Evolutionary conservation across 352 stramenopile genomes (phyloP).

Genomic region (Sclerospora graminicola): DNA sequence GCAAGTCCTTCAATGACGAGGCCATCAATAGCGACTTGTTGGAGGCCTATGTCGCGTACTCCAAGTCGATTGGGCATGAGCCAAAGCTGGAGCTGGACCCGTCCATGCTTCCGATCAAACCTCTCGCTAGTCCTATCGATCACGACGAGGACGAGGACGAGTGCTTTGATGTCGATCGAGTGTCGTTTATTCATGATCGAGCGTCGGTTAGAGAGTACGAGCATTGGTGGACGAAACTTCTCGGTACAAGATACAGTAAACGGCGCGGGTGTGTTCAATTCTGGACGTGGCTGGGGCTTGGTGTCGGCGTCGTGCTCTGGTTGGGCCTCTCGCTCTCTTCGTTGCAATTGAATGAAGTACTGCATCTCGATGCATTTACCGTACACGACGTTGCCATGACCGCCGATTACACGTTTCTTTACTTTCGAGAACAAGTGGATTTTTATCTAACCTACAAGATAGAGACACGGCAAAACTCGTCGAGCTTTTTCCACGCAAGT

Average conservation of each 20-base stretch:
- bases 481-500: constrained; percentile 43
- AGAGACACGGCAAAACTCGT: constrained; percentile 6
- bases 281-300: constrained; percentile 29
- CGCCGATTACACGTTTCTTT: constrained; percentile 51
- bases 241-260: constrained; percentile 39
- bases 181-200: constrained; percentile 30
- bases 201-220: constrained; percentile 19
- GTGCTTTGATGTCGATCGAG: constrained; percentile 5
- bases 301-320: constrained; percentile 20
- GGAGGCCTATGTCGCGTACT: constrained; percentile 91
- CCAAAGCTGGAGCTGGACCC: constrained; percentile 77
- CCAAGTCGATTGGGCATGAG: constrained; percentile 82
- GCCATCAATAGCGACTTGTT: constrained; percentile 90
- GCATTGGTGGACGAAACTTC: constrained; percentile 35
- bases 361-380: too few species aligned
- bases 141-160: constrained; percentile 26
- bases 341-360: constrained; percentile 41
- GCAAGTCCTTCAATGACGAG: constrained; percentile 43
- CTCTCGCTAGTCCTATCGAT: constrained; percentile 48
- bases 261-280: constrained; percentile 25
- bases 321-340: constrained; percentile 25
- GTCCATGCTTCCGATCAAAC: constrained; percentile 28
- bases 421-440: constrained; percentile 50
- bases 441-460: constrained; percentile 52
- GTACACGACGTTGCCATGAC: too few species aligned